Percentiles rank a stretch among this genome's conserved stretches.
Conservation (phyloP, 2,329 filamentous ascomycete genomes). For the Fusarium poae region DNA sequence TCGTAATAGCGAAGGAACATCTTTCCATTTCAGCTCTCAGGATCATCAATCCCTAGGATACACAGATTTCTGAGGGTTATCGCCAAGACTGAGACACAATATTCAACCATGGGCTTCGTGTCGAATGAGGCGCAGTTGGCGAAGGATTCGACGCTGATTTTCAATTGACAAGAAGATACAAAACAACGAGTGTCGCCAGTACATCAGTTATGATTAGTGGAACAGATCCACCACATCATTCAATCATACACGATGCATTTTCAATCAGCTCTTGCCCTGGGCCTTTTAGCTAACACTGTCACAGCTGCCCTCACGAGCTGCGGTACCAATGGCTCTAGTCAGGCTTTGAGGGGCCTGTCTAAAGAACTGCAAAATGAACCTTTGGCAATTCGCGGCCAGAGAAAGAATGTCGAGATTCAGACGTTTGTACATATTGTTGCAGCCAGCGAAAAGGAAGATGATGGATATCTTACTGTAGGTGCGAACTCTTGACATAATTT, state of each 20-base stretch:
- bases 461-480: slow-evolving; percentile 16
- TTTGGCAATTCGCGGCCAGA: not conserved
- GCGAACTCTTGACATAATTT: not conserved
- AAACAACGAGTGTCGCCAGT: not conserved
- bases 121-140: not conserved
- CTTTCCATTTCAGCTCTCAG: not conserved
- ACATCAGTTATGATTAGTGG: fast-evolving
- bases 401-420: slow-evolving; percentile 13
- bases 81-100: not conserved
- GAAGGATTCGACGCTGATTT: not conserved
- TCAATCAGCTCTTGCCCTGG: slow-evolving; percentile 11
- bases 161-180: not conserved
- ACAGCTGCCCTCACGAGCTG: not conserved
- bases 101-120: fast-evolving
- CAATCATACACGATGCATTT: slow-evolving; percentile 3
- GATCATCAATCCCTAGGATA: not conserved
- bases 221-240: not conserved
- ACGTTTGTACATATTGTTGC: slow-evolving; percentile 29
- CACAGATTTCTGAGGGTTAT: not conserved
- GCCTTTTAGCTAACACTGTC: not conserved
- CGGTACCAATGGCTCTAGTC: slow-evolving; percentile 10
- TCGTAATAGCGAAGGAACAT: not conserved
- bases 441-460: slow-evolving; percentile 27
- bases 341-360: not conserved
- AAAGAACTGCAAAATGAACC: not conserved